Evolutionary conservation across 2,329 filamentous ascomycete species (phyloP), one percentile per base, ranked within the genome.

Genomic region (Rhynchosporium agropyri): DNA sequence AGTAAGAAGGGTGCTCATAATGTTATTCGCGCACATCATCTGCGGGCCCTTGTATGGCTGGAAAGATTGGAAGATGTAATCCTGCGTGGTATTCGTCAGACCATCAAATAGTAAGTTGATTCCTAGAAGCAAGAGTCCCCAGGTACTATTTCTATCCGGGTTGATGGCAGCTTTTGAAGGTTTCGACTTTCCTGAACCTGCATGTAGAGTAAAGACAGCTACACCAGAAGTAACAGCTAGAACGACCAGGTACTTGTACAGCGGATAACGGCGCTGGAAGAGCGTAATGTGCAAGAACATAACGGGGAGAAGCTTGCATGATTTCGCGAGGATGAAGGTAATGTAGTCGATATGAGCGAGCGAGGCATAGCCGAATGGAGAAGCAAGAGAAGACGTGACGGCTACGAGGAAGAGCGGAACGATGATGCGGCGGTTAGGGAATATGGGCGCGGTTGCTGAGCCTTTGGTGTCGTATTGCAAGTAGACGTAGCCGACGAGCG

Each of bases 21-120:
- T 80, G 75, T 98, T 99, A 77, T 97, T 92, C 45, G 94, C 93
- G 75, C 93, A 96, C 95, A 99, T 99, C 95, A 99, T 99, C 83
- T 99, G 95, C 64, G 94, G 92, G 9, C 95, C 95, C 2, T 87
- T 86, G 75, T 95, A 97, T 13, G 89, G 87, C 68, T 86, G 86
- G 78, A 92, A 96, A 6, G 85, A 82, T 67, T 79, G 78, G 76
- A 98, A 97, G 76, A 99, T 92, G 77, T 97, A 88, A 77, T 99
- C 95, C 81, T 99, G 95, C 2, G 94, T 97, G 60, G 89, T 92
- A 77, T 99, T 99, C 63, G 94, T 98, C 60, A 99, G 82, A 68
- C 95, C 95, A 76, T 99, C 95, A 72, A 99, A 95, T 26, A 99
- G 84, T 58, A 99, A 82, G 76, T 99, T 99, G 74, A 98, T 88